Evolutionary conservation across 169 alveolate species (phyloP).

Genomic region (Eimeria maxima): DNA sequence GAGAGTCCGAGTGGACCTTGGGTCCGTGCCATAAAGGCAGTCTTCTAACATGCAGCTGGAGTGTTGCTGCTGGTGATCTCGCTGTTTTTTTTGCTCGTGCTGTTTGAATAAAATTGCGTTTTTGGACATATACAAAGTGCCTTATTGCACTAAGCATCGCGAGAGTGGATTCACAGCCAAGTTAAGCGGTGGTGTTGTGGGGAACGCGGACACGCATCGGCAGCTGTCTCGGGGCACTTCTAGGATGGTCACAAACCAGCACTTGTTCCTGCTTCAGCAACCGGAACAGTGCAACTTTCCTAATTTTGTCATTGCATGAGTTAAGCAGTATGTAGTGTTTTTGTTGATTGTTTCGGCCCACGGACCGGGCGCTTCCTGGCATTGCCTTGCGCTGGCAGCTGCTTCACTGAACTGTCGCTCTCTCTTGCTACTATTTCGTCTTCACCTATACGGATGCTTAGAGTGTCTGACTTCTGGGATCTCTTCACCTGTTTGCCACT

Average conservation of each 20-base stretch:
- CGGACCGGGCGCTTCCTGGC: slow-evolving; percentile 84
- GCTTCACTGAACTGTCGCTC: neutral
- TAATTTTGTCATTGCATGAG: slow-evolving; percentile 59
- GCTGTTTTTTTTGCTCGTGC: neutral
- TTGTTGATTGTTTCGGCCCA: slow-evolving; percentile 83
- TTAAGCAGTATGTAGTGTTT: slow-evolving; percentile 86
- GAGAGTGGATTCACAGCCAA: slow-evolving; percentile 40
- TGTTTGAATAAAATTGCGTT: neutral
- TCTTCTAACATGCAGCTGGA: neutral
- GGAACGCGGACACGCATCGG: slow-evolving; percentile 86
- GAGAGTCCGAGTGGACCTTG: neutral
- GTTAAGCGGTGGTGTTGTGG: slow-evolving; percentile 73
- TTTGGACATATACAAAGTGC: neutral
- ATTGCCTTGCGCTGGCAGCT: slow-evolving; percentile 12
- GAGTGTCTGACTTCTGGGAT: neutral
- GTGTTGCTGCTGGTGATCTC: neutral
- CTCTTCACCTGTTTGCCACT: neutral
- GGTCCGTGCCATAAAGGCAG: neutral
- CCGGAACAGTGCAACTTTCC: slow-evolving; percentile 74
- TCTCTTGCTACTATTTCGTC: neutral
- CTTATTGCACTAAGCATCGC: neutral
- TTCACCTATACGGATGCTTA: neutral
- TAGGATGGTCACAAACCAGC: slow-evolving; percentile 70
- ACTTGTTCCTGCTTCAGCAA: slow-evolving; percentile 83
- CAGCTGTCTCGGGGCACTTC: slow-evolving; percentile 82